Evolutionary conservation across 768 basidiomycete genomes (phyloP).

Genomic region (Boletus bicolor): DNA sequence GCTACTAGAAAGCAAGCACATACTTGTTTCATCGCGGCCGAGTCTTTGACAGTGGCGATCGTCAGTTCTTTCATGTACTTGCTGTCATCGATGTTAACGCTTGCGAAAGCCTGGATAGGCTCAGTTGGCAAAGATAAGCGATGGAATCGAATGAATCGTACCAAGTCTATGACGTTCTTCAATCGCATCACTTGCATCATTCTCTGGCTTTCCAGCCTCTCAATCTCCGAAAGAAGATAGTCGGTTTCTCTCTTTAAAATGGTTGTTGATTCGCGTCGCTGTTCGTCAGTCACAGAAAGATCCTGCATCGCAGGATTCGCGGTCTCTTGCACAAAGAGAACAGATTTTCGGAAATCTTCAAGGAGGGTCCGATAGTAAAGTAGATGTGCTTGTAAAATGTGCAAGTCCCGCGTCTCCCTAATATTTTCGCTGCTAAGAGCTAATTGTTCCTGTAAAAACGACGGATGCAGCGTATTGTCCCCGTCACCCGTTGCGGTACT

Average conservation of each 20-base stretch:
- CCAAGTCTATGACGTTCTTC: constrained; percentile 35
- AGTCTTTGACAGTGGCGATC: constrained; percentile 40
- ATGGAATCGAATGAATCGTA: constrained; percentile 5
- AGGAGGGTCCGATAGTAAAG: constrained; percentile 54
- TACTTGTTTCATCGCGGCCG: constrained; percentile 39
- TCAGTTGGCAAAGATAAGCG: neutral
- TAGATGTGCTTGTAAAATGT: constrained; percentile 55
- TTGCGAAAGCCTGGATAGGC: constrained; percentile 49
- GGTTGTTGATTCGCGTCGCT: constrained; percentile 21
- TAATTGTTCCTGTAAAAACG: constrained; percentile 39
- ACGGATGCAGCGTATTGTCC: neutral
- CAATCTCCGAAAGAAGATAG: constrained; percentile 48
- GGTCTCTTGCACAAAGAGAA: constrained; percentile 47
- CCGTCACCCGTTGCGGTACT: constrained; percentile 5
- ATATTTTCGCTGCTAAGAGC: constrained; percentile 41
- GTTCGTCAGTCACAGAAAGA: constrained; percentile 6
- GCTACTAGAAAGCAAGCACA: constrained; percentile 15
- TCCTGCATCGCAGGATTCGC: constrained; percentile 46
- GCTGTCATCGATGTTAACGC: constrained; percentile 56
- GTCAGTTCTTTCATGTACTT: constrained; percentile 51
- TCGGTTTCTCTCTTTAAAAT: constrained; percentile 47
- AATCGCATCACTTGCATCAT: constrained; percentile 28
- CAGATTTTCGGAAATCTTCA: constrained; percentile 50
- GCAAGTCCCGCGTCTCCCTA: constrained; percentile 49
- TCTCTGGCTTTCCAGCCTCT: constrained; percentile 40